Evolutionary conservation across 202 grass and related monocot species (phyloP), one percentile per base, ranked within the genome.

Genomic region (Eragrostis tef): DNA sequence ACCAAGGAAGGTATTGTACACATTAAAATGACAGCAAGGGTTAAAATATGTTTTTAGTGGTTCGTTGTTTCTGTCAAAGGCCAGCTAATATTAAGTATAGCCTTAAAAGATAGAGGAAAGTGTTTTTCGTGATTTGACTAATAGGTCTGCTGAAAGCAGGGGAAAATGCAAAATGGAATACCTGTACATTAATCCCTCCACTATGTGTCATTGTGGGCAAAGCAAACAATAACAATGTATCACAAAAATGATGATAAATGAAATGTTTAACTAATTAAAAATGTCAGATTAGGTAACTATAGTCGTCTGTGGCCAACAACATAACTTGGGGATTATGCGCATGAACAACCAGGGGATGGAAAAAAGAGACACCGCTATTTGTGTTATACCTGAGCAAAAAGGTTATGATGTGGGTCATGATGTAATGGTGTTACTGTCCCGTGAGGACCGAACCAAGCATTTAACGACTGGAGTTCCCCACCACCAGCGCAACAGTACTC

Each of bases 401-500:
- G 79, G 79, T 91, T 98, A 80, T 98, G 88, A 66, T 98, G 90
- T 24, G 76, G 88, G 72, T 98, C 92, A 77, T 93, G 79, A 86
- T 93, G 95, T 80, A 94, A 69, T 22, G 92, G 92, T 41, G 88
- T 98, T 25, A 98, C 80, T 25, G 95, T 94, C 60, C 90, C 92
- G 67, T 85, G 48, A 77, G 90, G 90, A 15, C 92, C 87, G 25
- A 98, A 91, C 90, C 92, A 98, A 80, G 92, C 95, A 90, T 93
- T 91, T 64, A 91, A 82, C 5, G 88, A 82, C 59, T 89, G 88
- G 5, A 93, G 88, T 79, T 91, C 83, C 43, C 95, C 92, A 62
- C 88, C 95, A 29, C 95, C 95, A 84, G 92, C 92, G 27, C 64
- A 88, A 85, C 92, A 98, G 20, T 93, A 98, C 67, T 98, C 87